Evolutionary conservation across 225 moss, liverwort and hornwort species (phyloP).

Genomic region (Physcomitrellopsis africana): DNA sequence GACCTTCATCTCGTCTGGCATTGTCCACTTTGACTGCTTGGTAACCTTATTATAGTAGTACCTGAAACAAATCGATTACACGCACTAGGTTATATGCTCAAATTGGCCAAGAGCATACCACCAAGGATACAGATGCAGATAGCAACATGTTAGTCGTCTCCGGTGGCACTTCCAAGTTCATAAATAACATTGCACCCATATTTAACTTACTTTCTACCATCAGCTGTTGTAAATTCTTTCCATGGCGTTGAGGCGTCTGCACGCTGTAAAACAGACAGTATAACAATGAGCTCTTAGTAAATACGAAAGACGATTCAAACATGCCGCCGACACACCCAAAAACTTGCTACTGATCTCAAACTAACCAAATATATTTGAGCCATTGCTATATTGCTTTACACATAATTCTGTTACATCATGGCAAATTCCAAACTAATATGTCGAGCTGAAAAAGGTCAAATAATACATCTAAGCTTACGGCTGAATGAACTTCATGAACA

Average conservation of each 20-base stretch:
- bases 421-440: neutral
- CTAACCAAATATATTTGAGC: neutral
- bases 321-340: neutral
- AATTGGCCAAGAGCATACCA: neutral
- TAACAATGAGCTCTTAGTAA: neutral
- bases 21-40: constrained; percentile 97
- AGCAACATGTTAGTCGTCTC: neutral
- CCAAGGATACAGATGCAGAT: neutral
- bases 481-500: neutral
- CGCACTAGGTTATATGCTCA: constrained; percentile 2
- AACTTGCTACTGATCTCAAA: neutral
- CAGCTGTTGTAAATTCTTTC: constrained; percentile 91
- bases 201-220: constrained; percentile 91
- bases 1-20: constrained; percentile 99
- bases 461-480: neutral
- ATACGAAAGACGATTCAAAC: neutral
- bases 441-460: neutral
- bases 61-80: constrained; percentile 40
- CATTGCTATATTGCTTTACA: neutral
- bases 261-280: constrained; percentile 55
- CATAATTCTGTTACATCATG: neutral
- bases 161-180: neutral
- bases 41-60: constrained; percentile 95
- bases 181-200: neutral
- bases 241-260: constrained; percentile 99